phyloP scores from a whole-genome alignment of 805 yeast species.

The Candida loeiensis region DNA sequence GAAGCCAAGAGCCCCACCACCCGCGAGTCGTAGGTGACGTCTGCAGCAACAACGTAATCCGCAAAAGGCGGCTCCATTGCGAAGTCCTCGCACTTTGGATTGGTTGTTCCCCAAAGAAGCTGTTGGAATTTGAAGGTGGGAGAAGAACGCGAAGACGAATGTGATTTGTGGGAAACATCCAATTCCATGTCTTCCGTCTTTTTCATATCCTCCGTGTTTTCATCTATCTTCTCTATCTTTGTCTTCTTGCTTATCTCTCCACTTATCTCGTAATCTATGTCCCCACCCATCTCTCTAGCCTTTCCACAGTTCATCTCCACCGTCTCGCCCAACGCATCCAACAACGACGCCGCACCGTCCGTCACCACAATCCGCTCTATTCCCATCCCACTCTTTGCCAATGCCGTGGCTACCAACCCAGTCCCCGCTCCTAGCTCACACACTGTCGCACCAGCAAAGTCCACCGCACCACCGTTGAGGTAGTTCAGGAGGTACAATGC shows the following conservation, averaged over 20 bases:
- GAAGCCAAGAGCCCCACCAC: constrained; percentile 53
- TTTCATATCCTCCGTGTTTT: neutral
- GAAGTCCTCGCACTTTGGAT: constrained; percentile 20
- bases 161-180: constrained; percentile 45
- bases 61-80: constrained; percentile 29
- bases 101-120: constrained; percentile 55
- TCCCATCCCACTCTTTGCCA: constrained; percentile 28
- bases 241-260: neutral
- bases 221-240: neutral
- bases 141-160: constrained; percentile 12
- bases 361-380: constrained; percentile 43
- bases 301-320: constrained; percentile 6
- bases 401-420: constrained; percentile 64
- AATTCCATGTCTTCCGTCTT: neutral
- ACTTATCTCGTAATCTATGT: too few relatives aligned
- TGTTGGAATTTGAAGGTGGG: constrained; percentile 25
- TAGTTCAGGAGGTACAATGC: constrained; percentile 62
- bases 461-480: constrained; percentile 22
- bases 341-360: constrained; percentile 61
- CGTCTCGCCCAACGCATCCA: constrained; percentile 46
- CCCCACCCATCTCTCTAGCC: neutral
- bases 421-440: constrained; percentile 90
- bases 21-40: constrained; percentile 76
- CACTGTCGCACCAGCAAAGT: constrained; percentile 29
- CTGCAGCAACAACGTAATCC: constrained; percentile 73